Evolutionary conservation across 768 basidiomycete species (phyloP).

Genomic region (Kwoniella mangroviensis): DNA sequence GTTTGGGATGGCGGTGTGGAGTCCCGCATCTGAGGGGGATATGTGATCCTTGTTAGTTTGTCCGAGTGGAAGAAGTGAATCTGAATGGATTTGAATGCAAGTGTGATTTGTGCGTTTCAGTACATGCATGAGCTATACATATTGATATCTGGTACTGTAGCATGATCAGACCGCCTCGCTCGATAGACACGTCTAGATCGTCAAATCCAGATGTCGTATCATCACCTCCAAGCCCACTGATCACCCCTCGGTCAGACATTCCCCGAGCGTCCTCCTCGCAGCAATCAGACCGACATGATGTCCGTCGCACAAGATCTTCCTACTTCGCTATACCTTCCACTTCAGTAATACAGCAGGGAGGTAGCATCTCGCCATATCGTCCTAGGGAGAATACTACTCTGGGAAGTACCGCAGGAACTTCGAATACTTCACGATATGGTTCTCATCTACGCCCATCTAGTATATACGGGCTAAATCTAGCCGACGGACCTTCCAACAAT

Average conservation of each 20-base stretch:
- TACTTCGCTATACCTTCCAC: conserved; percentile 8
- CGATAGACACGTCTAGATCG: not conserved
- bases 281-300: not conserved
- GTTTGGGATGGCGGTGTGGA: too few relatives aligned
- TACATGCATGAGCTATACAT: not conserved
- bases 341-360: not conserved
- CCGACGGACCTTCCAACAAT: conserved; percentile 21
- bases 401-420: not conserved
- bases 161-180: conserved; percentile 3
- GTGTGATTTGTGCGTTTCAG: not conserved
- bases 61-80: too few relatives aligned
- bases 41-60: too few relatives aligned
- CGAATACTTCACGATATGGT: not conserved
- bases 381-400: conserved; percentile 1
- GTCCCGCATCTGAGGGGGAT: too few relatives aligned
- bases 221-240: not conserved
- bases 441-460: not conserved
- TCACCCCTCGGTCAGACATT: conserved; percentile 1
- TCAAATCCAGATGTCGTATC: not conserved
- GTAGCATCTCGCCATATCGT: conserved; percentile 4
- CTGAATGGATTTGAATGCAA: too few relatives aligned
- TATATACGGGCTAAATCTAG: not conserved
- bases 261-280: not conserved
- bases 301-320: conserved; percentile 1
- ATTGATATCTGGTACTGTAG: not conserved